Base-by-base conservation (phyloP, 129 eudicot genomes). In the Centrapalus pauciflorus region DNA sequence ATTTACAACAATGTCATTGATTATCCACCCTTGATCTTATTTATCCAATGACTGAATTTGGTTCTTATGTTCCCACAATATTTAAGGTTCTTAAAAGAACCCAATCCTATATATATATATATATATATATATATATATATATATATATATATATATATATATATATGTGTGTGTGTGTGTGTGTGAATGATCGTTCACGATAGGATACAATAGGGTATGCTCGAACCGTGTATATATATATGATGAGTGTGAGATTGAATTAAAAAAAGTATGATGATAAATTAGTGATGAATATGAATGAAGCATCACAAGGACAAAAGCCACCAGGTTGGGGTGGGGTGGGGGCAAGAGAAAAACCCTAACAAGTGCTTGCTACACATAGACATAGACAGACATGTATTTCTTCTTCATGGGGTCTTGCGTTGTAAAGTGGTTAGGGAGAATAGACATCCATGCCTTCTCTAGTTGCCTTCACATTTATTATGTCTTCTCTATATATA, bases 281-380 rank as follows among this genome's bases (percentile, higher is more conserved):
- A 52, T 40, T 68, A 69, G 56, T 69, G 66, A 41, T 56, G 71
- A 57, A 76, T 61, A 40, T 24, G 55, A 29, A 67, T 72, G 61
- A 45, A 79, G 80, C 78, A 80, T 78, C 66, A 45, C 26, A 38
- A 62, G 73, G 82, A 80, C 83, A 84, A 78, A 71, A 66, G 40
- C 79, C 87, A 82, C 81, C 73, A 66, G 48, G 66, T 67, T 76
- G 48, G 14, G 29, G 24, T 25, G 73, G 27, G 21, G n/a, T n/a
- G 25, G 46, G 33, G 55, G 40, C 30, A 57, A 30, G 59, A 20
- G 60, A 59, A 16, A 58, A n/a, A n/a, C n/a, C n/a, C n/a, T 30
- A 59, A 57, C 66, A 76, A 69, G 81, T 77, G 83, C 81, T 45
- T 4, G 19, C 40, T 8, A 69, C 75, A 41, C 19, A 58, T 43